Evolutionary conservation across 176 grass and related monocot genomes (phyloP).

Genomic region (Oryza rufipogon): DNA sequence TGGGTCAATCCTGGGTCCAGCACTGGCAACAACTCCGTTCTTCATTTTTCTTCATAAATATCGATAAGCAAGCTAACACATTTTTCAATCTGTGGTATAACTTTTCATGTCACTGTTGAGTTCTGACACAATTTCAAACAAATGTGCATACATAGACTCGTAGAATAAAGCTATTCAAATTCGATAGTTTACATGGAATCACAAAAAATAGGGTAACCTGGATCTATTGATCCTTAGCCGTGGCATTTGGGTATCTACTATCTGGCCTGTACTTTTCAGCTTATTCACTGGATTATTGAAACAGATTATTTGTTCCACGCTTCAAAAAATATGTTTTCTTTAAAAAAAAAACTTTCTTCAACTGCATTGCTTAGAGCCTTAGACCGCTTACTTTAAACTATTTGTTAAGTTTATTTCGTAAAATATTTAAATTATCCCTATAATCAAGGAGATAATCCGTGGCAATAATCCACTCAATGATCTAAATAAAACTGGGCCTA

Average conservation of each 20-base stretch:
- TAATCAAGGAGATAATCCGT: no score
- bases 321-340: no score
- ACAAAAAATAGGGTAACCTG: neutral
- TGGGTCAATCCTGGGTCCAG: neutral
- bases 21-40: neutral
- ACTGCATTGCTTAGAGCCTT: no score
- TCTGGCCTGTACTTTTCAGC: neutral
- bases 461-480: no score
- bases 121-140: conserved; percentile 15
- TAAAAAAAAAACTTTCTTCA: no score
- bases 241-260: neutral
- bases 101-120: conserved; percentile 5
- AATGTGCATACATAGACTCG: neutral
- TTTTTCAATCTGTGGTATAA: neutral
- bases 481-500: neutral
- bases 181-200: neutral
- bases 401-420: no score
- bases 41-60: neutral
- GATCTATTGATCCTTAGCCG: neutral
- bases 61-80: neutral
- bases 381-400: no score
- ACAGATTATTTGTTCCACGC: no score
- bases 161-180: neutral
- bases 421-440: no score
- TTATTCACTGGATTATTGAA: no score